Evolutionary conservation across 495 filamentous ascomycete genomes (phyloP).

Genomic region (Bathelium albidoporum): DNA sequence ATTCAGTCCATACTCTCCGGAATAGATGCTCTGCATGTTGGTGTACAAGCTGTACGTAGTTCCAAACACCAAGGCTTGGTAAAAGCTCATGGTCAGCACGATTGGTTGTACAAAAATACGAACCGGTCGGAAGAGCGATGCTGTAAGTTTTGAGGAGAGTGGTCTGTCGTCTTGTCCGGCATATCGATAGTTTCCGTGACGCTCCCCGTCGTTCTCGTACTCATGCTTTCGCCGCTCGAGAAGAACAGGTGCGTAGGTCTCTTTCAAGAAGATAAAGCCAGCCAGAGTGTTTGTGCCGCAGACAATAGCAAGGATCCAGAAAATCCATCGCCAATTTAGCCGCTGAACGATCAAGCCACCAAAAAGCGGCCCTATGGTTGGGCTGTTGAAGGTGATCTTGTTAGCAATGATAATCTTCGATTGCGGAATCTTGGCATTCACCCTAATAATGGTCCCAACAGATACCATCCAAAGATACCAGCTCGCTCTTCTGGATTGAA

Average conservation of each 20-base stretch:
- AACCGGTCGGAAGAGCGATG: conserved; percentile 14
- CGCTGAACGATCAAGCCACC: conserved; percentile 23
- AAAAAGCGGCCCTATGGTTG: conserved; percentile 20
- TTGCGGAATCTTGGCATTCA: conserved; percentile 6
- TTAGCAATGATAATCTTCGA: neutral
- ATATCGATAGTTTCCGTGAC: conserved; percentile 9
- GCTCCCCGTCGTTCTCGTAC: conserved; percentile 14
- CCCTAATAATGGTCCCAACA: conserved; percentile 22
- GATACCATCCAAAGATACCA: conserved; percentile 23
- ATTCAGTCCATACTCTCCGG: conserved; percentile 20
- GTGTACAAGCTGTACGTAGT: conserved; percentile 25
- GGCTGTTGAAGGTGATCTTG: neutral
- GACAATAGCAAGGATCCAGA: conserved; percentile 26
- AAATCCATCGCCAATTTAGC: conserved; percentile 25
- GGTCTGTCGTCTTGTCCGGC: conserved; percentile 20
- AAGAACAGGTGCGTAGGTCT: conserved; percentile 22
- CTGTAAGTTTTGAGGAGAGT: conserved; percentile 9
- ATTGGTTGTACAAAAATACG: conserved; percentile 24
- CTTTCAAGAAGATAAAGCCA: conserved; percentile 22
- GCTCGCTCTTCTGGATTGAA: conserved; percentile 19
- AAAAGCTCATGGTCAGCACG: conserved; percentile 20
- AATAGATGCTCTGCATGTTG: conserved; percentile 23
- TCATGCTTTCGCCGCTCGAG: conserved; percentile 15
- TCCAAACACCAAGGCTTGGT: conserved; percentile 23
- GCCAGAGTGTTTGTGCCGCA: conserved; percentile 21